A percentile compares a stretch with the other conserved stretches of the same genome.
Conservation (phyloP, 164 flowering plant genomes). For the Sextonia rubra region DNA sequence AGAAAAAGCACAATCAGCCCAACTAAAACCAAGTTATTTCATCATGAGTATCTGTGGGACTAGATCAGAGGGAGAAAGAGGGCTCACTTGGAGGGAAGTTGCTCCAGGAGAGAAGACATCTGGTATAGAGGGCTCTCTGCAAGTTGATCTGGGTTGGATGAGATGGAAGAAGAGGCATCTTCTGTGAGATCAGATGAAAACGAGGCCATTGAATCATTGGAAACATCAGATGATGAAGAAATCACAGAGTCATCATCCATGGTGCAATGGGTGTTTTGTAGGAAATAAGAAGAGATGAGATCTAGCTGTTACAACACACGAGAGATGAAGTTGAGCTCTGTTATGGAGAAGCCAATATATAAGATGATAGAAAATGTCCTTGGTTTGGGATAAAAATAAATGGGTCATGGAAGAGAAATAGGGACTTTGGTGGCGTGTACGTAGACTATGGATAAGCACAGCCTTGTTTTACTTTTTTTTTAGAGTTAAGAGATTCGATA, state of each 20-base stretch:
- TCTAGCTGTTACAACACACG: too few species aligned
- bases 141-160: conserved; percentile 16
- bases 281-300: not conserved
- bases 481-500: not conserved
- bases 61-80: conserved; percentile 1
- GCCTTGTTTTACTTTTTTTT: too few species aligned
- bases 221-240: conserved; percentile 26
- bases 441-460: not conserved
- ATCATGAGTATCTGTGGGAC: not conserved
- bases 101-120: conserved; percentile 65
- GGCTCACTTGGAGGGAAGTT: conserved; percentile 80
- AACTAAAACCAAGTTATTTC: too few species aligned
- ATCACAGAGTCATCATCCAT: conserved; percentile 18
- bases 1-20: not conserved
- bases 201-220: conserved; percentile 24
- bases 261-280: conserved; percentile 11
- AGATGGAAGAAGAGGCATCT: conserved; percentile 37
- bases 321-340: too few species aligned
- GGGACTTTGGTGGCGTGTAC: not conserved
- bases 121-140: conserved; percentile 61
- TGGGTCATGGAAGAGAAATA: not conserved
- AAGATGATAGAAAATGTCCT: not conserved
- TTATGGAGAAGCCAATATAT: too few species aligned
- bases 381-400: too few species aligned
- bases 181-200: conserved; percentile 47